Conservation (phyloP, 2,329 filamentous ascomycete species). For the Ophiostoma angusticollis region DNA sequence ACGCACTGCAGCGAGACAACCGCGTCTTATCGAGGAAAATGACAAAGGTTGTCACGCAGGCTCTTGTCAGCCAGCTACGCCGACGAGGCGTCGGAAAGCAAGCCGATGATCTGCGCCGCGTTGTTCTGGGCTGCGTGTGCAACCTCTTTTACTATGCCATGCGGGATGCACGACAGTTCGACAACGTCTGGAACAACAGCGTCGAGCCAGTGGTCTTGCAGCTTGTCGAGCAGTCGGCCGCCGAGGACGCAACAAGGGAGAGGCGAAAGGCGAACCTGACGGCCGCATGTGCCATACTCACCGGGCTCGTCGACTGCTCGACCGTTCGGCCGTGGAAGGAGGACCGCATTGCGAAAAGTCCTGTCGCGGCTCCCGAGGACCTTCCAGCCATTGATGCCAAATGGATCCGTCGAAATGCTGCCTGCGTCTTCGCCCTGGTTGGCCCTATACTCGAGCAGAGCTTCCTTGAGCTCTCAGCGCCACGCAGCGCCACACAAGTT, state of each 20-base stretch:
- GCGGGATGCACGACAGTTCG: slow-evolving; percentile 52
- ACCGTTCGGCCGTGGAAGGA: slow-evolving; percentile 57
- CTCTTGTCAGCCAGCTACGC: slow-evolving; percentile 53
- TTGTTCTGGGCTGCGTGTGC: slow-evolving; percentile 57
- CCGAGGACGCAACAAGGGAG: slow-evolving; percentile 19
- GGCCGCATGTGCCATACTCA: slow-evolving; percentile 56
- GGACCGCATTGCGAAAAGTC: slow-evolving; percentile 51
- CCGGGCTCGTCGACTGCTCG: slow-evolving; percentile 53
- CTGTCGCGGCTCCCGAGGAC: slow-evolving; percentile 53
- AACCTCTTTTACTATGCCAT: slow-evolving; percentile 75
- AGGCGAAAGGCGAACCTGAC: slow-evolving; percentile 33
- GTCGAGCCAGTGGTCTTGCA: slow-evolving; percentile 51
- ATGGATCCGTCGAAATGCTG: slow-evolving; percentile 68
- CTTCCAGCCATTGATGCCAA: slow-evolving; percentile 72
- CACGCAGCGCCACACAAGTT: slow-evolving; percentile 37
- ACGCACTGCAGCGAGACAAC: slow-evolving; percentile 53
- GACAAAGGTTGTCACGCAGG: slow-evolving; percentile 43
- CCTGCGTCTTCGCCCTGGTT: slow-evolving; percentile 50
- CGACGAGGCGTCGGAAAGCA: slow-evolving; percentile 47
- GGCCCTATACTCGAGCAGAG: slow-evolving; percentile 46
- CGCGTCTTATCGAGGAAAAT: slow-evolving; percentile 43
- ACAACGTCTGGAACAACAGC: slow-evolving; percentile 66
- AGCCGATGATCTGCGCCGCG: slow-evolving; percentile 42
- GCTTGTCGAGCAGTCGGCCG: slow-evolving; percentile 33
- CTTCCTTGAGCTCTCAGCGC: slow-evolving; percentile 49